phyloP scores from a whole-genome alignment of 1,284 basidiomycete genomes.

The Agroathelia rolfsii region DNA sequence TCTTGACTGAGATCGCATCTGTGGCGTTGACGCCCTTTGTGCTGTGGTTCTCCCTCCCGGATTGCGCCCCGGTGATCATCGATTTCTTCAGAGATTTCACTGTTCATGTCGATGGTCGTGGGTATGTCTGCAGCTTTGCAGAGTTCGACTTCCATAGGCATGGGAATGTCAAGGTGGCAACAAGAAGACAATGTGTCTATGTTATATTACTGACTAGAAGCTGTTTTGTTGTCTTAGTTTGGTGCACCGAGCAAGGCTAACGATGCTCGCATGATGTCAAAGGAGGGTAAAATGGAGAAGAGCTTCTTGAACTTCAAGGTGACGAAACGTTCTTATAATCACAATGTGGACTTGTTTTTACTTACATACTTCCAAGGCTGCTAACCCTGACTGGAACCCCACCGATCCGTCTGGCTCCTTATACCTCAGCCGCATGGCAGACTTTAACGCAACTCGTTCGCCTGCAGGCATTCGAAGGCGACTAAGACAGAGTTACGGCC shows the following conservation, averaged over 20 bases:
- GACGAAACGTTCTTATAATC: conserved; percentile 1
- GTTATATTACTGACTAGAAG: conserved; percentile 5
- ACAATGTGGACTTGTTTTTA: conserved; percentile 3
- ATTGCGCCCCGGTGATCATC: conserved; percentile 79
- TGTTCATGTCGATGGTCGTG: conserved; percentile 91
- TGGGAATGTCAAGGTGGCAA: conserved; percentile 78
- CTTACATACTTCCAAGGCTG: conserved; percentile 37
- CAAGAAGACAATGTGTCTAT: conserved; percentile 13
- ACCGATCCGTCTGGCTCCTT: conserved; percentile 78
- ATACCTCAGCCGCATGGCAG: conserved; percentile 76
- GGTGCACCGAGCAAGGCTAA: conserved; percentile 60
- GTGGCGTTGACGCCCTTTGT: conserved; percentile 93
- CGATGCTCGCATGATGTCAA: conserved; percentile 72
- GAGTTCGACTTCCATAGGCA: conserved; percentile 95
- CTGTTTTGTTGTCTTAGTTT: conserved; percentile 35
- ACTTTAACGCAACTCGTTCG: conserved; percentile 39
- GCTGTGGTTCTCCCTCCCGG: conserved; percentile 85
- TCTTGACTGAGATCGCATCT: conserved; percentile 80
- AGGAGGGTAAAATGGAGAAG: conserved; percentile 98
- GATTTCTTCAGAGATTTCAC: conserved; percentile 97
- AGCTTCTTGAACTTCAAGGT: conserved; percentile 93
- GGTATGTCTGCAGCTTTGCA: conserved; percentile 96
- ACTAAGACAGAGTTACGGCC: too few relatives aligned
- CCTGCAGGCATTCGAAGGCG: conserved; percentile 24
- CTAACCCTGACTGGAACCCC: conserved; percentile 92